Percentiles rank a stretch among this genome's conserved stretches.
These are phyloP conservation scores for Ustilago bromivora DNA, from an alignment of 1,284 basidiomycete species.

Conservation along the genomic window DNA sequence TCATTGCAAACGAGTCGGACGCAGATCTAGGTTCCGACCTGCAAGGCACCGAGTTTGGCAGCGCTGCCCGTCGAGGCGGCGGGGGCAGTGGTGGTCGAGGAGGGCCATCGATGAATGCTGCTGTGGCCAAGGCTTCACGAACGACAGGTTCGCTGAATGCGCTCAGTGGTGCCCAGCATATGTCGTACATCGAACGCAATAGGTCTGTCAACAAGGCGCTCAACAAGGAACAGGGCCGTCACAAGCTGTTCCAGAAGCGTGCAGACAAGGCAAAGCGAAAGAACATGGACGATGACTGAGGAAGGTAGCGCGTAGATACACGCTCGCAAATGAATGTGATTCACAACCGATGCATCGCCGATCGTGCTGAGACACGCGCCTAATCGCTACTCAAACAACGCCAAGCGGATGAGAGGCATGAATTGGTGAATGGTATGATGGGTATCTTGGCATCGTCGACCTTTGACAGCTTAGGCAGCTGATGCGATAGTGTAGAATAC, in stretches of 20 bases:
- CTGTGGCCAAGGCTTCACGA: conserved; percentile 55
- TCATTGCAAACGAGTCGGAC: conserved; percentile 90
- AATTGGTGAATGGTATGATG: not conserved
- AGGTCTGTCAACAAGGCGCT: conserved; percentile 67
- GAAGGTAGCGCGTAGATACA: not conserved
- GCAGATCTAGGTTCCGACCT: conserved; percentile 89
- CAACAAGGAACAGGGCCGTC: conserved; percentile 59
- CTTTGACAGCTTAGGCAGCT: not conserved
- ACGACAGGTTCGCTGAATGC: conserved; percentile 68
- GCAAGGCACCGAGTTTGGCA: conserved; percentile 71
- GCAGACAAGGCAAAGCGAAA: conserved; percentile 52
- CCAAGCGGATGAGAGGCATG: not conserved
- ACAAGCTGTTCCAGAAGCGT: conserved; percentile 64
- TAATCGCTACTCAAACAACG: not conserved
- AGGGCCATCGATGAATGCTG: conserved; percentile 13
- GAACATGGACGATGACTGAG: conserved; percentile 27
- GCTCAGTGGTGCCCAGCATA: conserved; percentile 69
- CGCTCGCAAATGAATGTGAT: not conserved
- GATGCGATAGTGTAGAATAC: conserved; percentile 6
- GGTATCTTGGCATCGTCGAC: not conserved
- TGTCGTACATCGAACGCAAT: conserved; percentile 70
- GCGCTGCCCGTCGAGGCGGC: conserved; percentile 12
- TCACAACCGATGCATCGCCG: not conserved
- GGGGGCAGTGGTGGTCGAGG: conserved; percentile 18
- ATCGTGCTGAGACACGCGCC: not conserved